Evolutionary conservation across 2,329 filamentous ascomycete genomes (phyloP), one percentile per base, ranked within the genome.

Genomic region (Cercospora sojina): DNA sequence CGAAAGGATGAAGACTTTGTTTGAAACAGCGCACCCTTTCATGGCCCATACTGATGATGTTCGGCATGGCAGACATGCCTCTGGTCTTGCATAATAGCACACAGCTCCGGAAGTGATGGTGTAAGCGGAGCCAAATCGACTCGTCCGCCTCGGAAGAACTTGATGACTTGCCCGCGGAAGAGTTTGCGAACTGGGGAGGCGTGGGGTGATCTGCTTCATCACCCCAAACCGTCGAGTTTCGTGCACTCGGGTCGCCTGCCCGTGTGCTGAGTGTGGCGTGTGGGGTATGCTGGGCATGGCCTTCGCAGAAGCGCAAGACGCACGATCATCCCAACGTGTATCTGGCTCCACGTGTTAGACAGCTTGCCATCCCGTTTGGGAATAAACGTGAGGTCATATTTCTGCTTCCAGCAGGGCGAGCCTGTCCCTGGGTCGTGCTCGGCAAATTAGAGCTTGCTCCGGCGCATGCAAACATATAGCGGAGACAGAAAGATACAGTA

Each of bases 371-470:
- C 27, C 53, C 16, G 25, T 35, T 35, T 23, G 12, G 53, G 27
- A 31, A 35, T 23, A 20, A n/a, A 32, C 5, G 53, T 57, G 53
- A 57, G 31, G 18, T 57, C 53, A 57, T 57, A 20, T 57, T 18
- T 27, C 53, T 57, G 53, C 27, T 31, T 35, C 53, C 27, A 32
- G 53, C 18, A 57, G 25, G 53, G 23, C 25, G 53, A 32, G 16
- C 31, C 31, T 57, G 10, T 20, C 35, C 8, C n/a, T 57, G 53
- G 53, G 31, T 57, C 20, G 31, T 35, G 27, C 31, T 31, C 53
- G 53, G 53, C 31, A 57, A 57, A 57, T 35, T 57, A n/a, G 31
- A 32, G 53, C 53, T 57, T 32, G 53, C 27, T 57, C 31, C 53
- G 27, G 27, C 31, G 31, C 16, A 1, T 35, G 8, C n/a, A 35